Evolutionary conservation across 495 filamentous ascomycete genomes (phyloP).

Genomic region (Lentithecium fluviatile): DNA sequence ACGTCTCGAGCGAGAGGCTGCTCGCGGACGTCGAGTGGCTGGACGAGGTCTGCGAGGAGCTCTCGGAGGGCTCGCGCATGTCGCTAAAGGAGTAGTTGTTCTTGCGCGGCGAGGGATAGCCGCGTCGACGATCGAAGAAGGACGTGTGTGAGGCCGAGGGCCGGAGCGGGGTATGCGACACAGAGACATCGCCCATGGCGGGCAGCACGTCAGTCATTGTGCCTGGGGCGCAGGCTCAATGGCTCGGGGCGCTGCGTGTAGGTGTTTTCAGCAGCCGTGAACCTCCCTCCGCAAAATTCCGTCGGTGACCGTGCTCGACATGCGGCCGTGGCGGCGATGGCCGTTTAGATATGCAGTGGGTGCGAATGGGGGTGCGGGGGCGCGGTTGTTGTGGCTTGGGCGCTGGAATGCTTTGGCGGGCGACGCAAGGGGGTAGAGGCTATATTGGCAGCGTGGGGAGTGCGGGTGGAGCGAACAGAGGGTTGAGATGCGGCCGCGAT

Average conservation of each 20-base stretch:
- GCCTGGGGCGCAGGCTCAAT: not conserved
- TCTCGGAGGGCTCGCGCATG: slow-evolving; percentile 13
- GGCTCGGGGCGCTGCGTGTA: not conserved
- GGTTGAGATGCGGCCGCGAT: not conserved
- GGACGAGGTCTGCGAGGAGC: slow-evolving; percentile 26
- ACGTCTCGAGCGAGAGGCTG: slow-evolving; percentile 60
- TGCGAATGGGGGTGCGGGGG: not conserved
- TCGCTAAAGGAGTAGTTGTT: slow-evolving; percentile 28
- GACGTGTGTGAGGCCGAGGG: slow-evolving; percentile 28
- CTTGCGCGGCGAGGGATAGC: slow-evolving; percentile 13
- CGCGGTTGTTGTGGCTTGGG: slow-evolving; percentile 13
- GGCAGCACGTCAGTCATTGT: slow-evolving; percentile 34
- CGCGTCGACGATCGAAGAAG: slow-evolving; percentile 25
- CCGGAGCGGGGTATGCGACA: slow-evolving; percentile 25
- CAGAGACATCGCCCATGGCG: slow-evolving; percentile 7
- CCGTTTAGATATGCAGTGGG: not conserved
- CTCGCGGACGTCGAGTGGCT: slow-evolving; percentile 59
- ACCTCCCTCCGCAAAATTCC: slow-evolving; percentile 32
- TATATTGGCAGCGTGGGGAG: not conserved
- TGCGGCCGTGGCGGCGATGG: slow-evolving; percentile 19
- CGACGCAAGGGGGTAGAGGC: slow-evolving; percentile 1
- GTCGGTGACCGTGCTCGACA: slow-evolving; percentile 16
- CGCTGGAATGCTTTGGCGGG: slow-evolving; percentile 3
- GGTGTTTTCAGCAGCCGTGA: slow-evolving; percentile 4
- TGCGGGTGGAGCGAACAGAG: slow-evolving; percentile 1